Evolutionary conservation across 1,284 basidiomycete genomes (phyloP).

Genomic region (Pascua guehoae): DNA sequence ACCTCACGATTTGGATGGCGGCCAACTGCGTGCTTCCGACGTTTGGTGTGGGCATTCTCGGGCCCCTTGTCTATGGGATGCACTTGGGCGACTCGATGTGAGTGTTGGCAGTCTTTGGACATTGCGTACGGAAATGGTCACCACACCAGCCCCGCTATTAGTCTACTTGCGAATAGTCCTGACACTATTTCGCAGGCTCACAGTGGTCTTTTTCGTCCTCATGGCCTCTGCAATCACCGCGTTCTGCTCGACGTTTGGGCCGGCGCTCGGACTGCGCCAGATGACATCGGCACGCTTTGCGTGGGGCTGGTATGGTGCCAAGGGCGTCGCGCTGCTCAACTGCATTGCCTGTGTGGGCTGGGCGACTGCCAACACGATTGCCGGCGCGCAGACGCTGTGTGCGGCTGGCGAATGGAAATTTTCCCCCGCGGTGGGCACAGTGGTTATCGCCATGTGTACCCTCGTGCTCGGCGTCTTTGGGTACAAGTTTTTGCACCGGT

Average conservation of each 20-base stretch:
- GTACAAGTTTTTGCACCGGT: slow-evolving; percentile 50
- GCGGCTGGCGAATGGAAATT: slow-evolving; percentile 39
- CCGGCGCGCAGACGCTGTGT: slow-evolving; percentile 38
- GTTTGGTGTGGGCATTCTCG: slow-evolving; percentile 35
- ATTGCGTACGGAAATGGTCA: too few relatives aligned
- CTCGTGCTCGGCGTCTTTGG: slow-evolving; percentile 51
- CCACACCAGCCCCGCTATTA: too few relatives aligned
- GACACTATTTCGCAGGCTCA: slow-evolving; percentile 19
- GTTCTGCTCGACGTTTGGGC: slow-evolving; percentile 39
- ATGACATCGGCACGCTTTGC: slow-evolving; percentile 48
- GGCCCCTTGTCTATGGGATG: slow-evolving; percentile 30
- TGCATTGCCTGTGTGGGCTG: slow-evolving; percentile 44
- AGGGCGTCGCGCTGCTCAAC: slow-evolving; percentile 34
- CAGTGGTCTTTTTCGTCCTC: slow-evolving; percentile 35
- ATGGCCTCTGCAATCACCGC: slow-evolving; percentile 28
- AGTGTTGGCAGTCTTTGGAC: not conserved
- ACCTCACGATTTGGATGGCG: slow-evolving; percentile 29
- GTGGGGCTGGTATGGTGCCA: slow-evolving; percentile 46
- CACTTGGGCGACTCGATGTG: slow-evolving; percentile 34
- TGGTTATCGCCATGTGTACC: slow-evolving; percentile 46
- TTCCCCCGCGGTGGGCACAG: slow-evolving; percentile 39
- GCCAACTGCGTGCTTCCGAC: slow-evolving; percentile 42
- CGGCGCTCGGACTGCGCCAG: slow-evolving; percentile 44
- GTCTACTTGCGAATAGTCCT: not conserved
- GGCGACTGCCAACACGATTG: slow-evolving; percentile 49